Evolutionary conservation across 75 land plant species (phyloP).

Genomic region (Picea glauca): DNA sequence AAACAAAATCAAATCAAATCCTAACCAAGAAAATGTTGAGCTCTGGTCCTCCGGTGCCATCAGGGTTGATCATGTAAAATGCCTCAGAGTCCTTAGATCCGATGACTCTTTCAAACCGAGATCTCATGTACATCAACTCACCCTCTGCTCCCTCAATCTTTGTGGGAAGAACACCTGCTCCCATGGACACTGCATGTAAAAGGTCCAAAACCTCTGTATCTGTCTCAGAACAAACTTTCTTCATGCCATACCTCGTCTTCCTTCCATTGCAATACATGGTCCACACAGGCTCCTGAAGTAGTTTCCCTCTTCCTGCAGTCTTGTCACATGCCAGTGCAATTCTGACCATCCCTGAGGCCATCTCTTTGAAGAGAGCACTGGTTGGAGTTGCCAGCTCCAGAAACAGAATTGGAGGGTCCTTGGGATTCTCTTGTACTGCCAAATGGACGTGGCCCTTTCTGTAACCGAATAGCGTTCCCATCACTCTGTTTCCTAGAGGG

Average conservation of each 20-base stretch:
- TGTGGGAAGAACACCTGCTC: slow-evolving; percentile 27
- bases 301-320: background rate
- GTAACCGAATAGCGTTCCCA: slow-evolving; percentile 70
- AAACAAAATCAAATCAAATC: slow-evolving; percentile 19
- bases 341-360: slow-evolving; percentile 80
- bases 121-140: slow-evolving; percentile 78
- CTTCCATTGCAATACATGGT: slow-evolving; percentile 37
- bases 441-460: slow-evolving; percentile 72
- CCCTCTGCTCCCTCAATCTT: slow-evolving; percentile 7
- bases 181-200: slow-evolving; percentile 23
- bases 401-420: slow-evolving; percentile 40
- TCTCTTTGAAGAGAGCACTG: slow-evolving; percentile 56
- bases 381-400: slow-evolving; percentile 74
- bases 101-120: slow-evolving; percentile 84
- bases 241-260: slow-evolving; percentile 23
- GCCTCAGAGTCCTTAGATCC: slow-evolving; percentile 89
- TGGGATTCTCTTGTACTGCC: slow-evolving; percentile 67
- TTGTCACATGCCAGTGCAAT: slow-evolving; percentile 63
- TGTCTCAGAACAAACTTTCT: slow-evolving; percentile 7
- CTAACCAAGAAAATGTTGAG: slow-evolving; percentile 86
- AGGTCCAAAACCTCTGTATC: slow-evolving; percentile 7
- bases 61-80: slow-evolving; percentile 95
- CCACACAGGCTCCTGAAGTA: slow-evolving; percentile 22
- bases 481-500: slow-evolving; percentile 33
- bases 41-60: slow-evolving; percentile 83